Percentiles rank a stretch among this genome's conserved stretches.
phyloP scores from a whole-genome alignment of 495 filamentous ascomycete species.

The Podospora sp. region DNA sequence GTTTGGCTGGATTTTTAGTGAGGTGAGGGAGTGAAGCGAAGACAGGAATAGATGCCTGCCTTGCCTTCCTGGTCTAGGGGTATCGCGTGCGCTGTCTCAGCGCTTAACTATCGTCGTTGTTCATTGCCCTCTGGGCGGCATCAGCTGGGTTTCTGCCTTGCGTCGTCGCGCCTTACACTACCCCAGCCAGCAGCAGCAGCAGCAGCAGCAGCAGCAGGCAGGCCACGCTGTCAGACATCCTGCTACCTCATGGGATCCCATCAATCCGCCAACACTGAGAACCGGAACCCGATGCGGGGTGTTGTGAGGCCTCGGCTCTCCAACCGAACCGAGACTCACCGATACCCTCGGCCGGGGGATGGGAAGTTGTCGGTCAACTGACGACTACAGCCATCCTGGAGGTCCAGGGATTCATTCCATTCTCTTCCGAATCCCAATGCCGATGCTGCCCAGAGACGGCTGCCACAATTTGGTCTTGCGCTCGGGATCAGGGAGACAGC shows the following conservation, averaged over 20 bases:
- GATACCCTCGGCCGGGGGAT: background rate
- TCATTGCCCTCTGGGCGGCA: too few relatives aligned
- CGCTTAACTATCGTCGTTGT: too few relatives aligned
- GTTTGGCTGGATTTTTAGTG: too few relatives aligned
- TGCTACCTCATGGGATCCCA: background rate
- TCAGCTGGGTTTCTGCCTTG: background rate
- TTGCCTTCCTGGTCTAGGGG: background rate
- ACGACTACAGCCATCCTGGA: background rate
- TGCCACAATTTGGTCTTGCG: background rate
- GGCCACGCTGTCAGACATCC: background rate
- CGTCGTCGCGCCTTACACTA: too few relatives aligned
- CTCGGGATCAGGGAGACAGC: background rate
- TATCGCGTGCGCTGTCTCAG: too few relatives aligned
- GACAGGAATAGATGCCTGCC: background rate
- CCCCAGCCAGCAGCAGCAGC: too few relatives aligned
- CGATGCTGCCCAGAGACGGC: background rate
- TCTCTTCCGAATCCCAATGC: background rate
- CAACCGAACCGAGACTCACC: background rate
- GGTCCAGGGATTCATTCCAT: background rate
- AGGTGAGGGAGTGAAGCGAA: background rate
- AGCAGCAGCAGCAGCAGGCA: background rate
- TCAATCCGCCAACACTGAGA: background rate
- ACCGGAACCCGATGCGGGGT: background rate
- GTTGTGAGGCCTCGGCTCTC: background rate
- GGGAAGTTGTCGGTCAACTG: too few relatives aligned